A percentile compares a stretch with the other conserved stretches of the same genome.
Evolutionary conservation across 768 basidiomycete species (phyloP).

Genomic region (Lanmaoa rubissima): DNA sequence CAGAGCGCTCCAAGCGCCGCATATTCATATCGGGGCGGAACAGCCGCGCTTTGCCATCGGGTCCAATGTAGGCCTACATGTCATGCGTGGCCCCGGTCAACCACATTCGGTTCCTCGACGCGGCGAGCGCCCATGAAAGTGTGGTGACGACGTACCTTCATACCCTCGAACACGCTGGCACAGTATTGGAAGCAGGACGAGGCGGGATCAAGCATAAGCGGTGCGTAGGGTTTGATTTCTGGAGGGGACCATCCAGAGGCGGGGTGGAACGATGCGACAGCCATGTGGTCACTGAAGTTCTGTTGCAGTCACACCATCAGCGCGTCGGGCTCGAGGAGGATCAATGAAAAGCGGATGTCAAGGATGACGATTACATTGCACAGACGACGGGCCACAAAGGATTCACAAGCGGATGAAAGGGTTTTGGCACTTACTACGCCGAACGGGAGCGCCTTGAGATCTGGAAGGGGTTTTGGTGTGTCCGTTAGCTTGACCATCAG

Average conservation of each 20-base stretch:
- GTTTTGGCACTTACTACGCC: constrained; percentile 45
- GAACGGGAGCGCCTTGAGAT: constrained; percentile 48
- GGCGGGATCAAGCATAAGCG: constrained; percentile 56
- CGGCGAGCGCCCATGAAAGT: background rate
- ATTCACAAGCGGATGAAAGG: background rate
- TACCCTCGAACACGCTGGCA: constrained; percentile 58
- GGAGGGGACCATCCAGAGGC: constrained; percentile 66
- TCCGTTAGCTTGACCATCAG: constrained; percentile 47
- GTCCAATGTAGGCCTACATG: constrained; percentile 61
- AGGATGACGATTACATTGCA: background rate
- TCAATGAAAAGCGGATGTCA: background rate
- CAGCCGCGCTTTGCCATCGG: constrained; percentile 69
- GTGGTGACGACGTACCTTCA: constrained; percentile 47
- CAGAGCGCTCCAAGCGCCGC: constrained; percentile 71
- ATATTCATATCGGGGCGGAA: constrained; percentile 88
- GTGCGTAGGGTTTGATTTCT: constrained; percentile 69
- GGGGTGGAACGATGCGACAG: constrained; percentile 61
- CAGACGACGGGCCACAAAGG: no score
- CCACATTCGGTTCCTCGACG: background rate
- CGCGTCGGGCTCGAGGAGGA: background rate
- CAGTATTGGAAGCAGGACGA: constrained; percentile 61
- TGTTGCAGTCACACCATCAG: background rate
- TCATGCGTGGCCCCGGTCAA: background rate
- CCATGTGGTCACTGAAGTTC: constrained; percentile 66
- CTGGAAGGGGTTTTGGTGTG: constrained; percentile 49